Evolutionary conservation across 2,329 filamentous ascomycete genomes (phyloP), one percentile per base, ranked within the genome.

Genomic region (Grosmannia huntii): DNA sequence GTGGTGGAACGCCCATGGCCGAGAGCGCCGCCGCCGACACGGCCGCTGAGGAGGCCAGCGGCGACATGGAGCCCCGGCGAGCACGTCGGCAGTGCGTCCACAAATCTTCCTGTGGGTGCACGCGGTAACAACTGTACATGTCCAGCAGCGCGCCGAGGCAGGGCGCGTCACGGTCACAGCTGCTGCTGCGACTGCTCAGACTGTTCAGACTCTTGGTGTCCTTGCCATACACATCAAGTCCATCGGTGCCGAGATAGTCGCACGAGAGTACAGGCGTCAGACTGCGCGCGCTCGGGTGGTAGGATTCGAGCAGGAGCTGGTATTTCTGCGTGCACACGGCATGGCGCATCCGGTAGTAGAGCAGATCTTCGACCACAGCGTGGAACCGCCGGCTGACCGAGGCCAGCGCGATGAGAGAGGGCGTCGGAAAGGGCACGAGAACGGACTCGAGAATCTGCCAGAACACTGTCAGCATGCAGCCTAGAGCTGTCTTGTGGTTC

Each of bases 271-370:
- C 84, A 0, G 87, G 85, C 23, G 86, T 84, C 5, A 79, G 84
- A 55, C 86, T 75, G 68, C 84, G 85, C 27, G 79, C 83, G 62
- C 77, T 82, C 0, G 88, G 89, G 62, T 87, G 87, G 66, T 87
- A 91, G 68, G 86, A 89, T 72, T 92, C 87, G 49, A 95, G 80
- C 44, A 91, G 81, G 46, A 94, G 71, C 57, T 84, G 80, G 66
- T 89, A 81, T 44, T 82, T 78, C 44, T 78, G 71, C 9, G 86
- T 71, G 3, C 78, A 72, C 5, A 82, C 77, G 23, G 82, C 81
- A 23, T 77, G 62, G 31, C 60, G 60, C 58, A 71, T 63, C 49
- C 69, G 69, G 57, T 64, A 63, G 60, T 67, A 64, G 53, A 70
- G 59, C 41, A 70, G 60, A 54, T 64, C 64, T 3, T 68, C 58